phyloP scores from a whole-genome alignment of 352 stramenopile genomes.

The Ochromonadaceae sp. region DNA sequence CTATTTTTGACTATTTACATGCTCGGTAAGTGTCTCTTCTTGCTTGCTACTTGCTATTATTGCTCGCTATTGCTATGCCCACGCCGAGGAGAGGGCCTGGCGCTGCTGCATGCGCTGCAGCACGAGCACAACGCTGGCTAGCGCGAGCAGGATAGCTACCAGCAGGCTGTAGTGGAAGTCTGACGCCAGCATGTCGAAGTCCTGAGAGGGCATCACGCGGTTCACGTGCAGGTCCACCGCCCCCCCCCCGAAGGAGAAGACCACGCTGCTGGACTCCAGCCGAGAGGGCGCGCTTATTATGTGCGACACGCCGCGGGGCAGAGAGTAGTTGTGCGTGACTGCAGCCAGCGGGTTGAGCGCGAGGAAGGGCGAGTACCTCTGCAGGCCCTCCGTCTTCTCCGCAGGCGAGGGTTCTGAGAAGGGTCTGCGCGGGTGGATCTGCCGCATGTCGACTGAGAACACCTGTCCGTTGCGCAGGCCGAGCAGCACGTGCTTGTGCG shows the following conservation, averaged over 20 bases:
- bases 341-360: slow-evolving; percentile 59
- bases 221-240: slow-evolving; percentile 79
- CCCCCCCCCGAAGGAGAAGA: slow-evolving; percentile 64
- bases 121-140: slow-evolving; percentile 54
- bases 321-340: slow-evolving; percentile 72
- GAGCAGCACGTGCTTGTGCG: slow-evolving; percentile 73
- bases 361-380: slow-evolving; percentile 70
- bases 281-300: slow-evolving; percentile 48
- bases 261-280: slow-evolving; percentile 83
- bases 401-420: slow-evolving; percentile 47
- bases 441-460: slow-evolving; percentile 67
- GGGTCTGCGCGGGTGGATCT: slow-evolving; percentile 81
- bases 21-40: no score
- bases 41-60: no score
- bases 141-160: slow-evolving; percentile 62
- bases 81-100: slow-evolving; percentile 55
- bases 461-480: slow-evolving; percentile 77
- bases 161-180: slow-evolving; percentile 86
- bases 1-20: no score
- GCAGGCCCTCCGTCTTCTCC: slow-evolving; percentile 42
- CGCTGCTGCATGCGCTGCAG: slow-evolving; percentile 45
- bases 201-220: slow-evolving; percentile 71
- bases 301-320: no score
- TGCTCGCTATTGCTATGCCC: slow-evolving; percentile 48
- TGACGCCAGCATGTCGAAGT: slow-evolving; percentile 84